Evolutionary conservation across 2,329 filamentous ascomycete species (phyloP).

Genomic region (Monosporascus sp.): DNA sequence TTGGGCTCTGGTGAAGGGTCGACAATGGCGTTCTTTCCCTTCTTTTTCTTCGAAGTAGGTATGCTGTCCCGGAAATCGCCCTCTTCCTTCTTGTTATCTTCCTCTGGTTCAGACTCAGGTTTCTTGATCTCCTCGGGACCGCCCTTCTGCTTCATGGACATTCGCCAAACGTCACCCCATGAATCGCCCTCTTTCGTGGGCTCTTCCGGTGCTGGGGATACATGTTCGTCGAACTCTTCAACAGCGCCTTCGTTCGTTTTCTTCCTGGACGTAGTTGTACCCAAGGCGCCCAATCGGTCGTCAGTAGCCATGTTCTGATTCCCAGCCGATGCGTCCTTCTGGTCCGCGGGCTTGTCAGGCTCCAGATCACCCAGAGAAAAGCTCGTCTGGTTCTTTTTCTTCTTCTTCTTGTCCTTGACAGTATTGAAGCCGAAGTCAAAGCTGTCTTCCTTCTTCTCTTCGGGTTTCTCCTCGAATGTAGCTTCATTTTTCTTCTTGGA

Average conservation of each 20-base stretch:
- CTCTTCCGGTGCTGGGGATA: constrained; percentile 6
- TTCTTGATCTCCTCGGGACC: constrained; percentile 13
- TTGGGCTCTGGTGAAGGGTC: constrained; percentile 2
- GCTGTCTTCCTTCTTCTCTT: constrained; percentile 25
- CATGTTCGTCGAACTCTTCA: constrained; percentile 12
- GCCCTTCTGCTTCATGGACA: constrained; percentile 23
- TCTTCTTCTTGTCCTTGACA: constrained; percentile 17
- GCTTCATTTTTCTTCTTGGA: constrained; percentile 47
- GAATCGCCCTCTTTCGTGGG: constrained; percentile 6
- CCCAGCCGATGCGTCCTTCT: constrained; percentile 20
- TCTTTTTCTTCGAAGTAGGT: constrained; percentile 12
- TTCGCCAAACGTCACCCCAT: constrained; percentile 14
- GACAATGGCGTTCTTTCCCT: constrained; percentile 7
- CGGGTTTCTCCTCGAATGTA: constrained; percentile 26
- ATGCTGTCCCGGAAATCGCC: not conserved
- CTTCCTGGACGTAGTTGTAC: constrained; percentile 36
- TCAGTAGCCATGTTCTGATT: constrained; percentile 21
- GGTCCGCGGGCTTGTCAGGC: constrained; percentile 22
- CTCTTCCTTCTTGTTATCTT: constrained; percentile 10
- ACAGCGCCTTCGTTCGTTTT: constrained; percentile 26
- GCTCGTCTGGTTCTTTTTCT: constrained; percentile 36
- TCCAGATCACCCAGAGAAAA: constrained; percentile 29
- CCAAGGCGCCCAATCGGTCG: constrained; percentile 28
- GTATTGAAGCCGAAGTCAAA: constrained; percentile 19
- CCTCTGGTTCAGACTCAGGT: constrained; percentile 7